phyloP scores from a whole-genome alignment of 192 early-diverging fungal species.

The Coemansia sp. region DNA sequence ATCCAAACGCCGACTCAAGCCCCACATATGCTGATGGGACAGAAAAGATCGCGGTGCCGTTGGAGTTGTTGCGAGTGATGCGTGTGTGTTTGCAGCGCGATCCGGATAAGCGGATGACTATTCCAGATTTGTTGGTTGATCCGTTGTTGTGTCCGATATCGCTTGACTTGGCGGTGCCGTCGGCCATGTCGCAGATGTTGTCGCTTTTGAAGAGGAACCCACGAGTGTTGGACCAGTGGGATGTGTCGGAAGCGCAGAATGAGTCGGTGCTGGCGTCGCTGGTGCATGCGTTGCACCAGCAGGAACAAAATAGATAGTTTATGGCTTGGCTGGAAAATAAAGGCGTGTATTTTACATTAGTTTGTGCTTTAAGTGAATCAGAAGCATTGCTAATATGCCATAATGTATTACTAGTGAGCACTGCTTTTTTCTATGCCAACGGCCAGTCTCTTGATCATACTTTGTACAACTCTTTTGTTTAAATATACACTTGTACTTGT shows the following conservation, averaged over 20 bases:
- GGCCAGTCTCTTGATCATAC: too few relatives aligned
- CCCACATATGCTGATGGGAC: conserved; percentile 17
- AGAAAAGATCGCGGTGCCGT: conserved; percentile 46
- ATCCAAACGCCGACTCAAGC: conserved; percentile 27
- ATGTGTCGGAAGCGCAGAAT: conserved; percentile 42
- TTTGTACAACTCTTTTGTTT: too few relatives aligned
- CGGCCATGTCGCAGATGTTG: conserved; percentile 47
- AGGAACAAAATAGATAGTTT: conserved; percentile 22
- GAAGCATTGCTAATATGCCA: too few relatives aligned
- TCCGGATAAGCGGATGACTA: conserved; percentile 63
- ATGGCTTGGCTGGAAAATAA: too few relatives aligned
- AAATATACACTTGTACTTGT: too few relatives aligned
- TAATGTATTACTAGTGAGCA: too few relatives aligned
- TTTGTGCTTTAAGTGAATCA: too few relatives aligned
- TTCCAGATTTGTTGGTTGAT: conserved; percentile 67
- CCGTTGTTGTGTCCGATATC: conserved; percentile 59
- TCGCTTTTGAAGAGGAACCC: conserved; percentile 42
- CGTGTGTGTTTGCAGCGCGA: conserved; percentile 69
- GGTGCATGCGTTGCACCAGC: conserved; percentile 21
- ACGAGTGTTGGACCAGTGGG: conserved; percentile 49
- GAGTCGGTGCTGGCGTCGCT: conserved; percentile 32
- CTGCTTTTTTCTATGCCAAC: too few relatives aligned
- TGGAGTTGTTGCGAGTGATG: conserved; percentile 62
- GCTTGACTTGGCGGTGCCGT: conserved; percentile 35
- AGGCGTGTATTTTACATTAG: too few relatives aligned